Evolutionary conservation across 129 eudicot genomes (phyloP), one percentile per base, ranked within the genome.

Genomic region (Pulicaria dysenterica): DNA sequence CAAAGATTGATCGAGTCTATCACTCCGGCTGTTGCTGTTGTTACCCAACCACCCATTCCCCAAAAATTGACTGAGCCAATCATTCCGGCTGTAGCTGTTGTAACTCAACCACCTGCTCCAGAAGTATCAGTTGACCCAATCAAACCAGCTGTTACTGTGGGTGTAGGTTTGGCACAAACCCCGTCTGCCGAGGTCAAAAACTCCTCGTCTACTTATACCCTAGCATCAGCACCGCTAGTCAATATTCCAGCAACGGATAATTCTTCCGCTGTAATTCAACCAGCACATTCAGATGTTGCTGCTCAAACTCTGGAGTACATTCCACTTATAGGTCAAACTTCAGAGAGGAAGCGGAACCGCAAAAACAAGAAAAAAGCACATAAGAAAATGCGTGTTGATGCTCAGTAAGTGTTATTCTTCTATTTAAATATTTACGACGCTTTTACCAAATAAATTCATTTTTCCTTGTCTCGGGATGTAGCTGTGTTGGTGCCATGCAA

Each of bases 331-430:
- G 74, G 68, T 58, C 67, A 83, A 70, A 54, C 81, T 14, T 74
- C 79, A 63, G 77, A 53, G 6, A 64, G 46, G 58, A 83, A 81
- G 60, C 39, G 76, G 51, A 67, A 64, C 7, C 70, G 67, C 9
- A 80, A 58, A 49, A 79, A 57, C 42, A 83, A 66, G 67, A 73
- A 53, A 67, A 84, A 81, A 10, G 72, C 80, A 0, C 64, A 66
- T 11, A 81, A 79, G 78, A 81, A 74, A 57, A 60, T 24, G 13
- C 73, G 58, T 54, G 70, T 58, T 79, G 80, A 77, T 40, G 41
- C 82, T 44, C 69, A 47, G 95, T 88, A 77, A 82, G 88, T 73
- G 17, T 12, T 34, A 58, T 16, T 12, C 44, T 67, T 49, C 7
- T 12, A 5, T 67, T 17, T 24, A 12, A 13, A 17, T 19, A 12